A percentile compares a stretch with the other conserved stretches of the same genome.
These are phyloP conservation scores for Cordyceps fumosorosea DNA, from an alignment of 2,329 filamentous ascomycete species.

Conservation along the genomic window DNA sequence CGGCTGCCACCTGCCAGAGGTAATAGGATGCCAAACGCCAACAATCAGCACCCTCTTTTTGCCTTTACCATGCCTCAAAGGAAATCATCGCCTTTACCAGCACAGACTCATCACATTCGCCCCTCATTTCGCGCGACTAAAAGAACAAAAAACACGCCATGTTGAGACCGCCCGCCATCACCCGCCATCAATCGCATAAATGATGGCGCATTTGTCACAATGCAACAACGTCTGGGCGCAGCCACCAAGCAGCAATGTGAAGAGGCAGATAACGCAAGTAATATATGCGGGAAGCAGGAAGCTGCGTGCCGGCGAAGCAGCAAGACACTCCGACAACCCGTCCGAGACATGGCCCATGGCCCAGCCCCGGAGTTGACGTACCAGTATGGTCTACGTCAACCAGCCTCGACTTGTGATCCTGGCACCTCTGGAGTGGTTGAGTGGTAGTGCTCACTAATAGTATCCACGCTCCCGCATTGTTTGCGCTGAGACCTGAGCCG, in stretches of 20 bases:
- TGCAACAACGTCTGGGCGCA: constrained; percentile 1
- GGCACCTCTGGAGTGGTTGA: background rate
- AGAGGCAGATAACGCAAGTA: background rate
- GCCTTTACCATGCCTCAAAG: background rate
- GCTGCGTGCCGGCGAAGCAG: background rate
- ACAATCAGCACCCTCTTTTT: background rate
- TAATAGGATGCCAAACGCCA: background rate
- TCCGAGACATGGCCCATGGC: constrained; percentile 1
- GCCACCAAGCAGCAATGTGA: background rate
- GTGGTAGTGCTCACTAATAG: background rate
- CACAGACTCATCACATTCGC: too few species aligned
- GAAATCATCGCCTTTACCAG: background rate
- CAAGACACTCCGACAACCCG: background rate
- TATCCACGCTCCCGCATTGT: background rate
- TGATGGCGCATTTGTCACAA: background rate
- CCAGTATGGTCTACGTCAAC: background rate
- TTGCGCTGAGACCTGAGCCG: constrained; percentile 7
- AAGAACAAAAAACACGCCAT: background rate
- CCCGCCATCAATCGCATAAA: background rate
- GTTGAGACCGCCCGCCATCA: background rate
- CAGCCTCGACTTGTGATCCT: background rate
- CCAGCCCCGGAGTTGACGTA: background rate
- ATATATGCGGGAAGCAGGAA: background rate
- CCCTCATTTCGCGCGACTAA: background rate
- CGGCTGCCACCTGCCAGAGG: background rate